These are phyloP conservation scores for Gracilaria caudata DNA, from an alignment of 23 red algal genomes.

Conservation along the genomic window DNA sequence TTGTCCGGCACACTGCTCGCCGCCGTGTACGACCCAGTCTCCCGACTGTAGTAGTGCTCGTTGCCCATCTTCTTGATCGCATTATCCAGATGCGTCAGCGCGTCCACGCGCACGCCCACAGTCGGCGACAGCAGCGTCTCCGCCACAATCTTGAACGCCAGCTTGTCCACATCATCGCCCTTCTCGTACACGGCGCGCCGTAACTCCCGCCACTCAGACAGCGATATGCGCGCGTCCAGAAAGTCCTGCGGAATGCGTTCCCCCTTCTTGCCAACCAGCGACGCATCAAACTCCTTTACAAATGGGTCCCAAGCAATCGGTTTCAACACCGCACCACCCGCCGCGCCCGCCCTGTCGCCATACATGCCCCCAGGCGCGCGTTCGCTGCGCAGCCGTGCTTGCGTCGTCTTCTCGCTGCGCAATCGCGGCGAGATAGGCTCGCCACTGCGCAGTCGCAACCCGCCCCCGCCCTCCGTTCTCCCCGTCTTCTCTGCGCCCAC, in stretches of 20 bases:
- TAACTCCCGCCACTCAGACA: constrained; percentile 30
- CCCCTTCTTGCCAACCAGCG: constrained; percentile 13
- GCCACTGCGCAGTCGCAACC: constrained; percentile 1
- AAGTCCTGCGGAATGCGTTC: constrained; percentile 10
- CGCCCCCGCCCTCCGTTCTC: too few species aligned
- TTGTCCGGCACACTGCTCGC: background rate
- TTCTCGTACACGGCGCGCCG: constrained; percentile 4
- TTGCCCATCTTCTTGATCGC: constrained; percentile 9
- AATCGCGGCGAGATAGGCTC: constrained; percentile 6
- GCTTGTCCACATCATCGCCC: constrained; percentile 55
- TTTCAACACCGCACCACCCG: constrained; percentile 12
- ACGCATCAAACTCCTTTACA: background rate
- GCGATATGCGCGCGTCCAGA: constrained; percentile 1
- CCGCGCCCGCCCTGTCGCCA: background rate
- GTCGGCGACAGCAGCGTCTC: constrained; percentile 56
- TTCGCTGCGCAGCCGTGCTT: background rate
- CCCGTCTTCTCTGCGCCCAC: too few species aligned
- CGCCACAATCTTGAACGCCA: constrained; percentile 62
- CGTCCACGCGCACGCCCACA: constrained; percentile 18
- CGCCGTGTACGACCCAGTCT: constrained; percentile 1
- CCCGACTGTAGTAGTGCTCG: constrained; percentile 5
- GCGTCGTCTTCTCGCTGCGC: background rate
- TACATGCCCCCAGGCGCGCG: background rate
- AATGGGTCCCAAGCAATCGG: constrained; percentile 12
- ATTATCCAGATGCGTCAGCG: constrained; percentile 5